A percentile compares a stretch with the other conserved stretches of the same genome.
These are phyloP conservation scores for Penicillium expansum DNA, from an alignment of 2,329 filamentous ascomycete species.

Conservation along the genomic window DNA sequence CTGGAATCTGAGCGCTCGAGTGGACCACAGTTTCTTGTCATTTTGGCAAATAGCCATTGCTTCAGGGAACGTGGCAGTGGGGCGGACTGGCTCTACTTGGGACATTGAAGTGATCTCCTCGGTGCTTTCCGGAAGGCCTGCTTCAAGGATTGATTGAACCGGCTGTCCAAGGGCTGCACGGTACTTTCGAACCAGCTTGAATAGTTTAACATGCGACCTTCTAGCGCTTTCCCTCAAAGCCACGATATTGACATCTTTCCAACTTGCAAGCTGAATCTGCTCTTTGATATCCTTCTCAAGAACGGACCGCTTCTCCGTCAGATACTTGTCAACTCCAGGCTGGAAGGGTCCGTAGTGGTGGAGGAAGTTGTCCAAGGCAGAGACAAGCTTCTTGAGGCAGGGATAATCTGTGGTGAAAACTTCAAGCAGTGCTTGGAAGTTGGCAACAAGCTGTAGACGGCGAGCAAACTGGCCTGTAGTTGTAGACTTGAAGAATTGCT, in stretches of 20 bases:
- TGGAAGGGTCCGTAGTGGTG: slow-evolving; percentile 71
- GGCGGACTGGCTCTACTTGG: slow-evolving; percentile 8
- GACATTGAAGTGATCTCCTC: slow-evolving; percentile 24
- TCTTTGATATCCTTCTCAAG: slow-evolving; percentile 94
- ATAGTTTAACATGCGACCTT: slow-evolving; percentile 86
- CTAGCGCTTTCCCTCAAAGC: slow-evolving; percentile 84
- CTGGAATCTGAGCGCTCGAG: slow-evolving; percentile 63
- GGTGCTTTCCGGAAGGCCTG: slow-evolving; percentile 35
- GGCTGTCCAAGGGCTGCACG: slow-evolving; percentile 73
- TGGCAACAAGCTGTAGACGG: slow-evolving; percentile 66
- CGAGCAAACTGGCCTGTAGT: slow-evolving; percentile 76
- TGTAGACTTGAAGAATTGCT: slow-evolving; percentile 74
- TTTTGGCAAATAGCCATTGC: slow-evolving; percentile 35
- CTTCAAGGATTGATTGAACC: slow-evolving; percentile 58
- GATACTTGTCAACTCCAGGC: slow-evolving; percentile 60
- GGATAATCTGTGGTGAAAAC: slow-evolving; percentile 61
- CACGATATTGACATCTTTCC: slow-evolving; percentile 96
- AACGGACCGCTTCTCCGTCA: slow-evolving; percentile 64
- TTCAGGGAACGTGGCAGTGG: slow-evolving; percentile 27
- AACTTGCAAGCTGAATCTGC: slow-evolving; percentile 87
- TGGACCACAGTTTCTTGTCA: slow-evolving; percentile 35
- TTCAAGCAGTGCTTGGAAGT: slow-evolving; percentile 62
- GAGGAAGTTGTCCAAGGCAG: slow-evolving; percentile 73
- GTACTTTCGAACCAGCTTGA: slow-evolving; percentile 88
- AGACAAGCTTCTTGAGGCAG: slow-evolving; percentile 56